Evolutionary conservation across 208 protist species (phyloP).

Genomic region (Trypanosoma boissoni): DNA sequence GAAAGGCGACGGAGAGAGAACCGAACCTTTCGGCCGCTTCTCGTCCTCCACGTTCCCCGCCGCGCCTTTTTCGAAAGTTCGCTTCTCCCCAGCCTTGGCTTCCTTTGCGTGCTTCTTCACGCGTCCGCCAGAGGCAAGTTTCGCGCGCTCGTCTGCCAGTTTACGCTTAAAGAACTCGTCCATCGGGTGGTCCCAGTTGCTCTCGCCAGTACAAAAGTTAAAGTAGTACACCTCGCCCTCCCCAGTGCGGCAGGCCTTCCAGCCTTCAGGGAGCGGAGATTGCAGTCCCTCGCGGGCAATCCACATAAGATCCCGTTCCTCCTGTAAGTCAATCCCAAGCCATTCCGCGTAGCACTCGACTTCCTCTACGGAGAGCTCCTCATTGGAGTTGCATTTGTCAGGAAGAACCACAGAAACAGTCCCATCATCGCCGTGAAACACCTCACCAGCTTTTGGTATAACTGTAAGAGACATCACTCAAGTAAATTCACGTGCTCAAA

Average conservation of each 20-base stretch:
- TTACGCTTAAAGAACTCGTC: constrained; percentile 88
- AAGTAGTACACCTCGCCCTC: constrained; percentile 94
- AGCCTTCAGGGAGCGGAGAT: constrained; percentile 87
- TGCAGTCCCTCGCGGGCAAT: constrained; percentile 91
- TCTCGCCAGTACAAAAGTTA: constrained; percentile 91
- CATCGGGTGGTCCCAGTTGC: constrained; percentile 93
- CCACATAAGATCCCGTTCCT: constrained; percentile 84
- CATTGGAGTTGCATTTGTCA: constrained; percentile 82
- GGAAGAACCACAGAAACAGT: constrained; percentile 87
- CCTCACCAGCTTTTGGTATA: constrained; percentile 61
- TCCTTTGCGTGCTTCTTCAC: constrained; percentile 7
- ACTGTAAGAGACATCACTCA: constrained; percentile 1
- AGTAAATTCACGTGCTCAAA: not conserved
- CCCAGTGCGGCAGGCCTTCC: constrained; percentile 89
- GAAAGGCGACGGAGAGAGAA: not conserved
- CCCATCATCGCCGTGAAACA: constrained; percentile 76
- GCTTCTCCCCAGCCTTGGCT: constrained; percentile 29
- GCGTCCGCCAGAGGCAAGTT: not conserved
- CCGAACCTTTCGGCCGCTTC: not conserved
- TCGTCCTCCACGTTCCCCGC: constrained; percentile 8
- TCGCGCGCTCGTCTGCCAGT: constrained; percentile 48
- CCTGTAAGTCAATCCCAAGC: constrained; percentile 86
- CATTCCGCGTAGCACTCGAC: constrained; percentile 92
- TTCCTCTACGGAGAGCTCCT: constrained; percentile 85
- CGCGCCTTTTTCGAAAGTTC: constrained; percentile 21